phyloP scores from a whole-genome alignment of 2,329 filamentous ascomycete species.

The Fusarium compactum region DNA sequence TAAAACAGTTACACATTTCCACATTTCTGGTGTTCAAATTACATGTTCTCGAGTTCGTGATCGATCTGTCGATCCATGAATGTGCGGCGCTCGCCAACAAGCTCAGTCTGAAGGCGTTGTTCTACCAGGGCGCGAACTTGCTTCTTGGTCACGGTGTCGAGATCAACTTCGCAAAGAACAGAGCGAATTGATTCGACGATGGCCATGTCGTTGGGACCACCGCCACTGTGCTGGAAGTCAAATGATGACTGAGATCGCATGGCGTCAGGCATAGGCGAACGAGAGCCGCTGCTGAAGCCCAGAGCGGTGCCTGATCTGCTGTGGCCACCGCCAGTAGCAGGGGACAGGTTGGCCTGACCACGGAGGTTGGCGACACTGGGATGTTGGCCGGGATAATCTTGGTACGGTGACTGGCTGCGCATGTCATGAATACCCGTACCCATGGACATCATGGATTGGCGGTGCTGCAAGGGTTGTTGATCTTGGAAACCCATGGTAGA shows the following conservation, averaged over 20 bases:
- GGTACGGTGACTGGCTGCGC: slow-evolving; percentile 68
- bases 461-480: slow-evolving; percentile 60
- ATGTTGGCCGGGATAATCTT: slow-evolving; percentile 63
- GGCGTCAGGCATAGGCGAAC: slow-evolving; percentile 59
- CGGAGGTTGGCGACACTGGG: slow-evolving; percentile 74
- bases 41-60: slow-evolving; percentile 93
- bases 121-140: slow-evolving; percentile 92
- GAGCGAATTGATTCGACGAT: slow-evolving; percentile 88
- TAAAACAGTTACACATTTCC: slow-evolving; percentile 22
- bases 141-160: slow-evolving; percentile 99
- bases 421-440: slow-evolving; percentile 60
- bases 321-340: slow-evolving; percentile 52
- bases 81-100: slow-evolving; percentile 84
- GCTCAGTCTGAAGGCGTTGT: slow-evolving; percentile 90
- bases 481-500: slow-evolving; percentile 56
- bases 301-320: slow-evolving; percentile 60
- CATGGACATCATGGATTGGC: slow-evolving; percentile 80
- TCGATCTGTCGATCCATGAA: slow-evolving; percentile 97
- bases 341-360: slow-evolving; percentile 61
- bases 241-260: slow-evolving; percentile 67
- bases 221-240: slow-evolving; percentile 69
- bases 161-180: slow-evolving; percentile 87
- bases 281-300: slow-evolving; percentile 61
- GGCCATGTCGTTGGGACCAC: slow-evolving; percentile 79
- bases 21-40: slow-evolving; percentile 45